Evolutionary conservation across 768 basidiomycete genomes (phyloP).

Genomic region (Tricholoma hemisulphureum): DNA sequence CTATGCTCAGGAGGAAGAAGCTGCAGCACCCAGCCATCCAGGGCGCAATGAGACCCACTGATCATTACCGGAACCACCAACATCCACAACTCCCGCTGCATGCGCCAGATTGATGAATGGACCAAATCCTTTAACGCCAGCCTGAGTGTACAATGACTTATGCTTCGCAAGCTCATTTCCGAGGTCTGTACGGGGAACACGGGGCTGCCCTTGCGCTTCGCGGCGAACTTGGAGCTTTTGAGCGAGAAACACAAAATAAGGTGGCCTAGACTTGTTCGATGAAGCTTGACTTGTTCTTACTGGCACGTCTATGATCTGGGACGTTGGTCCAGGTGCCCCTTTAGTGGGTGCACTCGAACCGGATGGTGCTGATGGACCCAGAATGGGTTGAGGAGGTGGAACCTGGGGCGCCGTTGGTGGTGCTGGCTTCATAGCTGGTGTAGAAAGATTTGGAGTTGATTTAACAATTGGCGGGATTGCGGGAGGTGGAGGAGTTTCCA

Average conservation of each 20-base stretch:
- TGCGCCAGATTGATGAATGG: slow-evolving; percentile 23
- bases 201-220: not conserved
- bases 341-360: not conserved
- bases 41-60: slow-evolving; percentile 23
- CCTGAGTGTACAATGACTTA: slow-evolving; percentile 17
- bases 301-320: not conserved
- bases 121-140: slow-evolving; percentile 21
- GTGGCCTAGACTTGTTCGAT: not conserved
- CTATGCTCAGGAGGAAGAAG: not conserved
- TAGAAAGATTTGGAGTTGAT: not conserved
- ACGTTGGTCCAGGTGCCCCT: not conserved
- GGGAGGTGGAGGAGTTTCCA: not conserved
- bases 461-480: not conserved
- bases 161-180: slow-evolving; percentile 20
- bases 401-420: not conserved
- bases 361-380: not conserved
- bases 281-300: not conserved
- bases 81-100: slow-evolving; percentile 19
- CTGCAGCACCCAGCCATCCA: slow-evolving; percentile 12
- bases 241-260: slow-evolving; percentile 1
- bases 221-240: not conserved
- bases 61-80: slow-evolving; percentile 17
- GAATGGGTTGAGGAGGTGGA: not conserved
- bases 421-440: not conserved
- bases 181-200: slow-evolving; percentile 11